Conservation (phyloP, 306 rosid genomes). For the Carpinus fangiana region DNA sequence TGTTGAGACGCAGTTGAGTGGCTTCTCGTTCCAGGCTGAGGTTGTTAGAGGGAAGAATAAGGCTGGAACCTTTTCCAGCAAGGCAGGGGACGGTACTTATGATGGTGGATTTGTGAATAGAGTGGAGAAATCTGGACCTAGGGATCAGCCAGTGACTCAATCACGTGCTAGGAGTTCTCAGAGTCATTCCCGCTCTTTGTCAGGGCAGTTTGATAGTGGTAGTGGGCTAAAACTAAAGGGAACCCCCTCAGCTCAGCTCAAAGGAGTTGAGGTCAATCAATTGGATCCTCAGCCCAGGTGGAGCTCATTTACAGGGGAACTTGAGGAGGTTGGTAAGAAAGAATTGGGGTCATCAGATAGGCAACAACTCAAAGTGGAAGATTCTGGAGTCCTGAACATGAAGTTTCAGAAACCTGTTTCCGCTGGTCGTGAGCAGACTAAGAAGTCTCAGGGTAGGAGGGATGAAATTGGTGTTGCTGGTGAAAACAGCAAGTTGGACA, state of each 20-base stretch:
- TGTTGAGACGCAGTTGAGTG: constrained; percentile 33
- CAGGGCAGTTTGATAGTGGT: constrained; percentile 73
- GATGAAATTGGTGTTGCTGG: constrained; percentile 42
- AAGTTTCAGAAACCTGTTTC: constrained; percentile 56
- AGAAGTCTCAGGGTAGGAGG: constrained; percentile 49
- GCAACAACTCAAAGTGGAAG: constrained; percentile 42
- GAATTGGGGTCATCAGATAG: constrained; percentile 34
- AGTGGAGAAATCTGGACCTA: constrained; percentile 47
- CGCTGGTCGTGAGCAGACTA: constrained; percentile 36
- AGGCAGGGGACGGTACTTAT: constrained; percentile 36
- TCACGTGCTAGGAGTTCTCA: constrained; percentile 54
- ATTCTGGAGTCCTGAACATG: constrained; percentile 51
- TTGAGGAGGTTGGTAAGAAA: constrained; percentile 34
- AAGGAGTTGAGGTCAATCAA: constrained; percentile 46
- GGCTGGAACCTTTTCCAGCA: constrained; percentile 29
- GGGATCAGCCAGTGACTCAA: constrained; percentile 46
- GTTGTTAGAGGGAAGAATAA: constrained; percentile 32
- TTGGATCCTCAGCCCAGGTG: constrained; percentile 45
- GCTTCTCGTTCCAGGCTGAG: constrained; percentile 33
- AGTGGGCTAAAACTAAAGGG: constrained; percentile 54
- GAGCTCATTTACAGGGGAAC: constrained; percentile 44
- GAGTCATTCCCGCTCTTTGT: constrained; percentile 66
- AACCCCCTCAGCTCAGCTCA: constrained; percentile 35
- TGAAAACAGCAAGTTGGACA: constrained; percentile 46
- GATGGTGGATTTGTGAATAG: constrained; percentile 44